Evolutionary conservation across 495 filamentous ascomycete species (phyloP).

Genomic region (Thermothielavioides terrestris): DNA sequence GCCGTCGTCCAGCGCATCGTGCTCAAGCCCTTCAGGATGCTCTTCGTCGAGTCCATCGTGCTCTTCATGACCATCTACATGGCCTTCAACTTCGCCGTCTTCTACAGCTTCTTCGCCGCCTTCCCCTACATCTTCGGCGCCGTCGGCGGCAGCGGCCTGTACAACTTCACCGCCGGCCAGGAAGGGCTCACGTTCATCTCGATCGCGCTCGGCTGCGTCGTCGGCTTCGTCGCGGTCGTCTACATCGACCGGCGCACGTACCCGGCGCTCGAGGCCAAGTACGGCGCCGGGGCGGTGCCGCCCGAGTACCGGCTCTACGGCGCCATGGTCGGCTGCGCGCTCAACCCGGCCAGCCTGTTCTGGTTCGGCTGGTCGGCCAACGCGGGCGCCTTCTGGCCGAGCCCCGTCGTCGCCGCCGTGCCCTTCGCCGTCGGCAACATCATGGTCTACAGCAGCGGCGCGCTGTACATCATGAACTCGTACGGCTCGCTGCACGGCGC

Average conservation of each 20-base stretch:
- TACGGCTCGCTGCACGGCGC: constrained; percentile 51
- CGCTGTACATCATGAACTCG: constrained; percentile 48
- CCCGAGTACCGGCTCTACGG: constrained; percentile 51
- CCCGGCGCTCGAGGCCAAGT: constrained; percentile 23
- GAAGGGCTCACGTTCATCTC: not conserved
- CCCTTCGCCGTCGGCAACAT: constrained; percentile 61
- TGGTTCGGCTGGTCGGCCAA: constrained; percentile 41
- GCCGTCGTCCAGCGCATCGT: constrained; percentile 12
- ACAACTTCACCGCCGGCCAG: constrained; percentile 36
- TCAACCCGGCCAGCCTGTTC: constrained; percentile 45
- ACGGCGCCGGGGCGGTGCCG: constrained; percentile 23
- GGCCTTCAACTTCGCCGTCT: constrained; percentile 52
- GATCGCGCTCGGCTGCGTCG: constrained; percentile 38
- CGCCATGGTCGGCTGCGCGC: constrained; percentile 51
- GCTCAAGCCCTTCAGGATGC: constrained; percentile 53
- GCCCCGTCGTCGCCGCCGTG: constrained; percentile 42
- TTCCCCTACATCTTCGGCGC: constrained; percentile 46
- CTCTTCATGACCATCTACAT: constrained; percentile 52
- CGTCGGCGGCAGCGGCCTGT: constrained; percentile 25
- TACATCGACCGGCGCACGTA: constrained; percentile 36
- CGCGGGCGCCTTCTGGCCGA: constrained; percentile 31
- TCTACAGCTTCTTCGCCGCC: constrained; percentile 59
- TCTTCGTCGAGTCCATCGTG: constrained; percentile 60
- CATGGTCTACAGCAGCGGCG: constrained; percentile 41
- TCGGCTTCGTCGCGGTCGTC: constrained; percentile 39